These are phyloP conservation scores for Chaetomidium leptoderma DNA, from an alignment of 495 filamentous ascomycete species.

Conservation along the genomic window DNA sequence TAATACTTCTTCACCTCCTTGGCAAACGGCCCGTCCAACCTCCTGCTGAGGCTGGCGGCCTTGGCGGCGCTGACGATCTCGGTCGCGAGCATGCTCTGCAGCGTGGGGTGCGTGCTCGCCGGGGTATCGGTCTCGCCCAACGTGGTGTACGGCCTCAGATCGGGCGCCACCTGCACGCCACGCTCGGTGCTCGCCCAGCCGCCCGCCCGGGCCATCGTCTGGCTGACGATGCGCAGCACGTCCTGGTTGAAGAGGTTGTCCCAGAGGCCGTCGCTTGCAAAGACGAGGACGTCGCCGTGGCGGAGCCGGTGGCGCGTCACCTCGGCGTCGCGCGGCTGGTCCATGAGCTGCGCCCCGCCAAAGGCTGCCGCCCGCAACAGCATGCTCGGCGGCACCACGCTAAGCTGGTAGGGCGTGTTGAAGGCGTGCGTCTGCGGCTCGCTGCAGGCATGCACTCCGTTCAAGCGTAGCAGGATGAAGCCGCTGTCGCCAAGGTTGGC, in stretches of 20 bases:
- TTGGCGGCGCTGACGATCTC: conserved; percentile 79
- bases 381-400: conserved; percentile 76
- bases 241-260: conserved; percentile 93
- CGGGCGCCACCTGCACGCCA: conserved; percentile 55
- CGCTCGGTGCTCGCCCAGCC: conserved; percentile 67
- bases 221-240: conserved; percentile 71
- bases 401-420: conserved; percentile 94
- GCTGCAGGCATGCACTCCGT: conserved; percentile 76
- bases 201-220: conserved; percentile 63
- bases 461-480: conserved; percentile 77
- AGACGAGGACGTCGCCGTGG: conserved; percentile 86
- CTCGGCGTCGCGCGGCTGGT: conserved; percentile 79
- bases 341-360: conserved; percentile 72
- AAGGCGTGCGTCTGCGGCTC: conserved; percentile 91
- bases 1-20: conserved; percentile 85
- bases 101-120: conserved; percentile 31
- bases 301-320: conserved; percentile 68
- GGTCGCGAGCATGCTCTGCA: conserved; percentile 74
- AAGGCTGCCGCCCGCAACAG: conserved; percentile 70
- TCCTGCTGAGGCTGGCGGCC: conserved; percentile 68
- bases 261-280: conserved; percentile 94
- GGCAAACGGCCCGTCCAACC: conserved; percentile 85
- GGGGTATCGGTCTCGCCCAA: conserved; percentile 31
- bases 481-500: conserved; percentile 99
- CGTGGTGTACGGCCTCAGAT: conserved; percentile 50